Percentiles rank a stretch among this genome's conserved stretches.
phyloP scores from a whole-genome alignment of 352 stramenopile species.

The Elongisporangium prolatum region DNA sequence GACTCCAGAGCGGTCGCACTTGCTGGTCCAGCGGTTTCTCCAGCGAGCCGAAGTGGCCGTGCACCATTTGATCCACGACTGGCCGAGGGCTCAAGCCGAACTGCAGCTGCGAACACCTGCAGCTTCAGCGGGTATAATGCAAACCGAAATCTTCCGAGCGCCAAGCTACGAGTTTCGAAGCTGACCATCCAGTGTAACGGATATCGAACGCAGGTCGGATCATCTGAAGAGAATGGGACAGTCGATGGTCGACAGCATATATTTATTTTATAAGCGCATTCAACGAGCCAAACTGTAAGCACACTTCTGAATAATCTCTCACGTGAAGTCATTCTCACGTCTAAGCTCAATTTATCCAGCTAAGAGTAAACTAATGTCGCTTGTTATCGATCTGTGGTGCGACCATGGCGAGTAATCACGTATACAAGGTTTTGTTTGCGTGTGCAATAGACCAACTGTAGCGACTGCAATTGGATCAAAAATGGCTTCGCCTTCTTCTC shows the following conservation, averaged over 20 bases:
- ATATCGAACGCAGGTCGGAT: background rate
- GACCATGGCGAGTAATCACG: too few relatives aligned
- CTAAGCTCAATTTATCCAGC: too few relatives aligned
- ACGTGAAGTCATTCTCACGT: too few relatives aligned
- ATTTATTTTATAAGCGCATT: background rate
- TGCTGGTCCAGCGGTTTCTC: conserved; percentile 55
- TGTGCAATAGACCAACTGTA: too few relatives aligned
- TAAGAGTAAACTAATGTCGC: too few relatives aligned
- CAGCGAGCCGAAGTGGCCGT: conserved; percentile 57
- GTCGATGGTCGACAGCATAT: background rate
- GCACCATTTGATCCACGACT: conserved; percentile 58
- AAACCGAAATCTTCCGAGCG: background rate
- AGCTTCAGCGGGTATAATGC: background rate
- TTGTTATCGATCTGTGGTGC: too few relatives aligned
- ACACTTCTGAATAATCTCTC: too few relatives aligned
- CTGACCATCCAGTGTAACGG: background rate
- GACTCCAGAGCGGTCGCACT: conserved; percentile 8
- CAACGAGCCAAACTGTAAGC: too few relatives aligned
- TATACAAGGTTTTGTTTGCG: too few relatives aligned
- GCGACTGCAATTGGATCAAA: too few relatives aligned
- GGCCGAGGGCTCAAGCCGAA: conserved; percentile 17
- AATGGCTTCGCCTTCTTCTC: too few relatives aligned
- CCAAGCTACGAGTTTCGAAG: background rate
- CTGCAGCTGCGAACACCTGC: background rate
- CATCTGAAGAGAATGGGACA: background rate